phyloP scores from a whole-genome alignment of 805 yeast species.

The Hanseniaspora jakobsenii region DNA sequence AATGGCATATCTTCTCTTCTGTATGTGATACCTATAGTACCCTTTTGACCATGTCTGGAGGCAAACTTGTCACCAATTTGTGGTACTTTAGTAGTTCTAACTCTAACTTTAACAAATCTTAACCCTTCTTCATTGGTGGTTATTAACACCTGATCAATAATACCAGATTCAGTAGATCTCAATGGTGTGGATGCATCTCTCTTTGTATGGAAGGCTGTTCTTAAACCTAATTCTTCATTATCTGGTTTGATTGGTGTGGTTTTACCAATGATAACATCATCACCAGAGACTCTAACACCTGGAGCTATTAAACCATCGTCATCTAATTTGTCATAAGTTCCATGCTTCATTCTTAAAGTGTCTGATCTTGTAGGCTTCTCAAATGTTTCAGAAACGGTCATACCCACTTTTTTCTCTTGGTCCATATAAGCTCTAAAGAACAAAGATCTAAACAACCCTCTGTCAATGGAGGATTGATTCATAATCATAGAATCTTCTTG shows the following conservation, averaged over 20 bases:
- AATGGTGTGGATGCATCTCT: constrained; percentile 97
- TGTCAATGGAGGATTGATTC: constrained; percentile 95
- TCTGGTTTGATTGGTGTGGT: constrained; percentile 99
- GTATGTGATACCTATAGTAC: constrained; percentile 98
- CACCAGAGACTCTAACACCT: constrained; percentile 97
- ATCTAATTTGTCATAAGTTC: constrained; percentile 94
- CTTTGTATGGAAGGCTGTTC: constrained; percentile 95
- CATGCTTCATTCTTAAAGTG: constrained; percentile 90
- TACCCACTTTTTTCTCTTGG: constrained; percentile 95
- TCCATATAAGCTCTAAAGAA: constrained; percentile 98
- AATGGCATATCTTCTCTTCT: constrained; percentile 99
- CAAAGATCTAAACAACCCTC: constrained; percentile 90
- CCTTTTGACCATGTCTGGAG: constrained; percentile 98
- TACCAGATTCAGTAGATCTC: constrained; percentile 94
- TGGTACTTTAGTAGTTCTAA: constrained; percentile 97
- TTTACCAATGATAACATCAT: constrained; percentile 95
- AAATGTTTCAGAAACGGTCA: constrained; percentile 94
- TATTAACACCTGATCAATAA: constrained; percentile 91
- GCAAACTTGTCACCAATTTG: constrained; percentile 99
- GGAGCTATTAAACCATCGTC: constrained; percentile 98
- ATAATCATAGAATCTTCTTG: constrained; percentile 99
- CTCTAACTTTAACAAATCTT: constrained; percentile 92
- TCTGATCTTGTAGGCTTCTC: constrained; percentile 94
- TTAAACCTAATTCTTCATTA: constrained; percentile 95
- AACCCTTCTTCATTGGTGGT: constrained; percentile 98